Base-by-base conservation (phyloP, 2,329 filamentous ascomycete genomes). In the Sporothrix dimorphospora region DNA sequence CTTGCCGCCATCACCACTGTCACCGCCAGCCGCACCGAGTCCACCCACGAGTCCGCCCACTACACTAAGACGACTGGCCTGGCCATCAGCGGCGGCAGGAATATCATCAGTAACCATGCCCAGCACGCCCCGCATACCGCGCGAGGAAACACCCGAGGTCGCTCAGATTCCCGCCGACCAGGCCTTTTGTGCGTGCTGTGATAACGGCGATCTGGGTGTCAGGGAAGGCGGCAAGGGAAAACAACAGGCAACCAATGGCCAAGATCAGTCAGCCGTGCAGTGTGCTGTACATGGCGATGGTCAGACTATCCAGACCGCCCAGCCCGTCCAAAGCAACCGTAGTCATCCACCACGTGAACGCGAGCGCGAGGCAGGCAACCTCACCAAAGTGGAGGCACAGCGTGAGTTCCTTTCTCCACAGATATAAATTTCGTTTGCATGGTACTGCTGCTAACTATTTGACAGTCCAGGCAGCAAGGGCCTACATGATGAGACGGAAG, bases 351-450 rank as follows among this genome's bases (percentile, higher is more conserved):
- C 59, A 65, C 38, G 59, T 16, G 59, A 55, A 65, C 38, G 59
- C 14, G 59, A 55, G 21, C 51, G 30, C 9, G 57, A 21, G 16
- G 19, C 65, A 12, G 45, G 49, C 49, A 38, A 40, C 49, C 30
- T 57, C 8, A 51, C n/a, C 49, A 71, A 68, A 51, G 51, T 72
- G 51, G 72, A 71, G 51, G 45, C 51, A 16, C 72, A 72, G 12
- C 68, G 72, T 72, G 34, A 53, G 72, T 66, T 21, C 4, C 12
- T 24, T 30, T 16, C 1, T 11, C 11, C 4, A 6, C 24, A 42
- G 1, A 38, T 21, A 4, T 7, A 19, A 1, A 51, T 49, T 16
- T 34, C 63, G 16, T 51, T 16, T 14, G 4, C 12, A 47, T 19
- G 49, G n/a, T 38, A 57, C 19, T 14, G n/a, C 9, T 49, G 14